Evolutionary conservation across 306 rosid species (phyloP).

Genomic region (Lathyrus oleraceus): DNA sequence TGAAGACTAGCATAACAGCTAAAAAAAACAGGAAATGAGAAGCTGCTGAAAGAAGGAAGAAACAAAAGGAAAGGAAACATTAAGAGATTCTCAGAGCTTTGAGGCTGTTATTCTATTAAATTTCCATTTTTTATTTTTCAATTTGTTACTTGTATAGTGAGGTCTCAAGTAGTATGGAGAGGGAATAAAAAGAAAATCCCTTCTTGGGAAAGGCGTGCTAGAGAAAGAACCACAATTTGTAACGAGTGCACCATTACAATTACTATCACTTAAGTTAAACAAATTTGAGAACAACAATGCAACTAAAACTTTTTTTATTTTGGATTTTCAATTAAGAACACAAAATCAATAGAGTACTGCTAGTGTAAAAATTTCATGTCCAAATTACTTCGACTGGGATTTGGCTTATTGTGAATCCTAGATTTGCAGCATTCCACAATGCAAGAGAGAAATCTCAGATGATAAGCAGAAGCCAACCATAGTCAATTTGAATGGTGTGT

Average conservation of each 20-base stretch:
- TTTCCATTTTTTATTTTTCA: not conserved
- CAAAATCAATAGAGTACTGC: constrained; percentile 41
- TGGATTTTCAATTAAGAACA: constrained; percentile 42
- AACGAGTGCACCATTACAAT: not conserved
- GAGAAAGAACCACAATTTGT: not conserved
- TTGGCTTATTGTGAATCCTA: constrained; percentile 33
- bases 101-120: not conserved
- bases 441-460: constrained; percentile 37
- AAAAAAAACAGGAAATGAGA: not conserved
- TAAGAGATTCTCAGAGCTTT: not conserved
- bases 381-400: constrained; percentile 29
- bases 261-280: constrained; percentile 32
- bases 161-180: not conserved
- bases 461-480: constrained; percentile 1
- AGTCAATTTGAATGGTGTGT: constrained; percentile 5
- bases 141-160: not conserved
- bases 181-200: not conserved
- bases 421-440: constrained; percentile 26
- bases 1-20: not conserved
- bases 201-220: not conserved
- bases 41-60: not conserved
- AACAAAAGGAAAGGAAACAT: not conserved
- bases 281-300: constrained; percentile 49
- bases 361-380: constrained; percentile 35
- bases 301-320: not conserved